Percentiles rank a stretch among this genome's conserved stretches.
phyloP scores from a whole-genome alignment of 192 early-diverging fungal species.

The Coemansia sp. region DNA sequence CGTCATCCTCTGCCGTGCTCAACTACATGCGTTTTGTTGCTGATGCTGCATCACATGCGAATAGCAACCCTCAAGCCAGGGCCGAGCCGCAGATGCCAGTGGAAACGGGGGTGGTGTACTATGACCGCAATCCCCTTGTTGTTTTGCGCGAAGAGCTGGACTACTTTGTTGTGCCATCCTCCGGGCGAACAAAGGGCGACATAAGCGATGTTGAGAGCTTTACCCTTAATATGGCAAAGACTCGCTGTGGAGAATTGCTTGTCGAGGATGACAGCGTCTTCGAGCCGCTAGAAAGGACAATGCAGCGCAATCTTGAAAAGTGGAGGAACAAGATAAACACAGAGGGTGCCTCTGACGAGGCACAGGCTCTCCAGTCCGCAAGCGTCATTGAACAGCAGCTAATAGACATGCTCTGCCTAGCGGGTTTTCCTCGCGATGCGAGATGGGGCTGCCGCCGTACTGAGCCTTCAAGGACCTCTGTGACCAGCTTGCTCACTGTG shows the following conservation, averaged over 20 bases:
- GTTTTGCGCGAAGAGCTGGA: slow-evolving; percentile 78
- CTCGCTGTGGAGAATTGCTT: slow-evolving; percentile 63
- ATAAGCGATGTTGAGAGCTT: slow-evolving; percentile 46
- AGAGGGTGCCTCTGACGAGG: slow-evolving; percentile 46
- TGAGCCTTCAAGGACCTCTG: slow-evolving; percentile 67
- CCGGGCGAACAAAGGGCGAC: slow-evolving; percentile 41
- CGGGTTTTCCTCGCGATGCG: slow-evolving; percentile 70
- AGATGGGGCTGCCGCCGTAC: slow-evolving; percentile 73
- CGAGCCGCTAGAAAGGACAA: slow-evolving; percentile 71
- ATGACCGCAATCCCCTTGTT: slow-evolving; percentile 68
- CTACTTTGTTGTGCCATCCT: slow-evolving; percentile 64
- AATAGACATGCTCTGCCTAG: slow-evolving; percentile 78
- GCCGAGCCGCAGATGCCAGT: slow-evolving; percentile 1
- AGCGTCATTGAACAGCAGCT: slow-evolving; percentile 70
- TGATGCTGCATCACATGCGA: slow-evolving; percentile 8
- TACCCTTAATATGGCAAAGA: slow-evolving; percentile 59
- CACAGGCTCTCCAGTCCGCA: slow-evolving; percentile 43
- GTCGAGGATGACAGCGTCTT: slow-evolving; percentile 71
- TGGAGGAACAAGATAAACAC: slow-evolving; percentile 40
- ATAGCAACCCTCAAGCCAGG: slow-evolving; percentile 4
- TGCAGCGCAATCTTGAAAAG: slow-evolving; percentile 59
- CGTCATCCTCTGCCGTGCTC: slow-evolving; percentile 52
- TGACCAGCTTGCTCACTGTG: slow-evolving; percentile 69
- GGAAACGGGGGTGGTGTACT: slow-evolving; percentile 28
- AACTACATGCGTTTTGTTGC: slow-evolving; percentile 56